Evolutionary conservation across 2,329 filamentous ascomycete species (phyloP), one percentile per base, ranked within the genome.

Genomic region (Cladosporium sp.): DNA sequence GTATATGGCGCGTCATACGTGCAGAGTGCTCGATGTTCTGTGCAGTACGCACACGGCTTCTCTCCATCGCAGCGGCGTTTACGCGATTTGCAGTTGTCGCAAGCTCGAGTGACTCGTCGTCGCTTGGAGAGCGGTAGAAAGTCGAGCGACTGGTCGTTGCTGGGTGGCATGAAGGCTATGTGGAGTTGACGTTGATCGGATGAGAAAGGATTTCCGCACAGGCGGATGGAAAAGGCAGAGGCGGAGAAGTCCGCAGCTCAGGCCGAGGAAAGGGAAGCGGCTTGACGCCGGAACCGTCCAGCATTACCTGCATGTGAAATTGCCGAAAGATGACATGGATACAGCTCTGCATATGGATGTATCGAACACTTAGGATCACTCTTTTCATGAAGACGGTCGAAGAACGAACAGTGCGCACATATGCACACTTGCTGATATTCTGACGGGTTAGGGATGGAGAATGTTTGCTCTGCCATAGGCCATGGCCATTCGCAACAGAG

Each of bases 1-100:
- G 74, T 77, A 62, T 83, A 82, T 0, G 74, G 72, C 19, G 79
- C 78, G 22, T 76, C 75, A 61, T 79, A 83, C 17, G 77, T 77
- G 66, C 80, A 83, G 13, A 61, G 60, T 6, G 64, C 61, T 24
- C 64, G 67, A 17, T 68, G 65, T 34, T 61, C 59, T 35, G 61
- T 62, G 59, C 75, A 78, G 1, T 72, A 63, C 10, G 64, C 60
- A 56, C 76, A 78, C 2, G 75, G 76, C 32, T 71, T 65, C 19
- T 68, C 71, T 4, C 75, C 75, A 35, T 66, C 71, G 60, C 75
- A 78, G 51, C 71, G 69, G 49, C 73, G 71, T 64, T 77, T 76
- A 50, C 73, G 70, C 20, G 64, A 50, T 54, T 70, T 70, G 62
- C 69, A 71, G 20, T 57, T 60, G 57, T 71, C 70, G 58, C 70